Evolutionary conservation across 495 filamentous ascomycete genomes (phyloP), one percentile per base, ranked within the genome.

Genomic region (Neurospora sp.): DNA sequence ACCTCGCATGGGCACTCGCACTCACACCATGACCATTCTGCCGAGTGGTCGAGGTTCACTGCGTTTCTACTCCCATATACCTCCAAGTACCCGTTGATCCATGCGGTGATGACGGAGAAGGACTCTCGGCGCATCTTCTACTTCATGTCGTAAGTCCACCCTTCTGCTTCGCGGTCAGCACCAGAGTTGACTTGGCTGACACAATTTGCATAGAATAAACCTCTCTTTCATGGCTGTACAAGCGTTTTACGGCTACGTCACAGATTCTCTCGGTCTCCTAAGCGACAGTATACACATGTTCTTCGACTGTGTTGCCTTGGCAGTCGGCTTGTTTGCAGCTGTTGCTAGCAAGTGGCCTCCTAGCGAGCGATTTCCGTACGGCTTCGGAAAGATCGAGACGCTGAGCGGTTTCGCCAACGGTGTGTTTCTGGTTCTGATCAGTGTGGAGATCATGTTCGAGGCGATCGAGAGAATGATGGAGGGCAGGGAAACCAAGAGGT

Each of bases 231-330:
- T 99, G 96, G 84, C 93, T 17, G 89, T 98, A 3, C 96, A 99
- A 78, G 91, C 95, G 24, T 92, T 93, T 39, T 99, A 99, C 78
- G 96, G 96, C 39, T 94, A 96, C 76, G 79, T 93, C 15, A 97
- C 94, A 7, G 94, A 96, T 71, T 98, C 96, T 1, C 86, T 99
- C 8, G 96, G 96, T 1, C 86, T 99, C 4, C 89, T 99, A 5
- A 97, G 93, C 76, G 96, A 99, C 81, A 97, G 93, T 78, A 96
- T 99, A 74, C 96, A 99, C 82, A 99, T 99, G 96, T 96, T 99
- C 79, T 99, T 99, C 75, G 96, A 99, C 81, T 99, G 96, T 76
- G 87, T 97, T 17, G 96, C 96, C 24, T 87, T 99, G 28, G 90
- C 92, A 1, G 93, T 98, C 19, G 96, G 96, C 17, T 87, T 99